Conservation (phyloP, 257 asterid species). For the Coffea canephora region DNA sequence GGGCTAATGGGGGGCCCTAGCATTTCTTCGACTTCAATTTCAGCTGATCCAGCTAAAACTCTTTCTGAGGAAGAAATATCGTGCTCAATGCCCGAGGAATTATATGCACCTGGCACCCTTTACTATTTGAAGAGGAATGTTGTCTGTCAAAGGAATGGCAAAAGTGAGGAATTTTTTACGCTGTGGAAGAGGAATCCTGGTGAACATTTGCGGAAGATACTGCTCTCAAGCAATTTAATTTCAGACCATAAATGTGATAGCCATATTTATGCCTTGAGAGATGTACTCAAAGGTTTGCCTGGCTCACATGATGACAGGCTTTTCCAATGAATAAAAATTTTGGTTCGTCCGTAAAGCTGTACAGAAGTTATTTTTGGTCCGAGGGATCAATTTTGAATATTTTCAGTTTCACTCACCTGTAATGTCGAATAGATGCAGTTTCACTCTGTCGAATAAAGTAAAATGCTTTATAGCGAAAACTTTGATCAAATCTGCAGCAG, state of each 20-base stretch:
- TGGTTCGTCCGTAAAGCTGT: slow-evolving; percentile 1
- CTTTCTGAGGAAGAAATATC: slow-evolving; percentile 20
- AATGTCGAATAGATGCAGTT: not conserved
- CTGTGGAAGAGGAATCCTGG: slow-evolving; percentile 73
- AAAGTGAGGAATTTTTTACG: slow-evolving; percentile 47
- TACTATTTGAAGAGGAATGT: slow-evolving; percentile 65
- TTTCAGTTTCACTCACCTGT: not conserved
- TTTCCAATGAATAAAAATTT: slow-evolving; percentile 16
- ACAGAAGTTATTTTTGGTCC: not conserved
- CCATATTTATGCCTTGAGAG: slow-evolving; percentile 80
- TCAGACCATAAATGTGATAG: slow-evolving; percentile 88
- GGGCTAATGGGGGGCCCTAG: slow-evolving; percentile 16
- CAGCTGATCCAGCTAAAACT: slow-evolving; percentile 28
- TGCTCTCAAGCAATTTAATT: slow-evolving; percentile 74
- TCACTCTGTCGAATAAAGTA: not conserved
- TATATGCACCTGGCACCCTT: slow-evolving; percentile 72
- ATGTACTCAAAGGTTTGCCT: slow-evolving; percentile 89
- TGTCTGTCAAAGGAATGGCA: slow-evolving; percentile 29
- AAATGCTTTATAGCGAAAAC: not conserved
- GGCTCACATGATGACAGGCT: slow-evolving; percentile 34
- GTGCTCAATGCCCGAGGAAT: slow-evolving; percentile 34
- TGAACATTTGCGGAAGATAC: slow-evolving; percentile 76
- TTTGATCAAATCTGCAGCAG: not conserved
- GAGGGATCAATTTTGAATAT: not conserved
- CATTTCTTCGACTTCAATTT: slow-evolving; percentile 19